Conservation (phyloP, 2,329 filamentous ascomycete genomes). For the Aureobasidium subglaciale region DNA sequence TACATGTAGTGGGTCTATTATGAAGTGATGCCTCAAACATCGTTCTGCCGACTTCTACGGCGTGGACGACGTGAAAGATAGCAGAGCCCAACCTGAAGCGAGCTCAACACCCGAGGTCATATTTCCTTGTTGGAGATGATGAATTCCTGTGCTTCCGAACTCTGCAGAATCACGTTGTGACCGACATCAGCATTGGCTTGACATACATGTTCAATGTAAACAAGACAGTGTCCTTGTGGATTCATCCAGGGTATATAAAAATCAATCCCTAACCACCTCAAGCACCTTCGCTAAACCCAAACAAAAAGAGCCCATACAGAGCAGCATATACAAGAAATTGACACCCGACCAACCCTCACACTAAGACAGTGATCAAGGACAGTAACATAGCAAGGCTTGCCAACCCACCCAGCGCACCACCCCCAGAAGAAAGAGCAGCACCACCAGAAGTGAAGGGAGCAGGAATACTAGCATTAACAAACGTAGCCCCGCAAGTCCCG, state of each 20-base stretch:
- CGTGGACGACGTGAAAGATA: no score
- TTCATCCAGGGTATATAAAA: background rate
- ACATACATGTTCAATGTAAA: no score
- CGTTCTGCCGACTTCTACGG: no score
- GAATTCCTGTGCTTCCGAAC: no score
- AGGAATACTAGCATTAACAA: background rate
- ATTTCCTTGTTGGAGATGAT: no score
- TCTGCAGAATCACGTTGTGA: no score
- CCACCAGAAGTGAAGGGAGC: background rate
- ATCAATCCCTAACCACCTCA: background rate
- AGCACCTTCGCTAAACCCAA: background rate
- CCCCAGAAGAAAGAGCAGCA: background rate
- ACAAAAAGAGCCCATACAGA: background rate
- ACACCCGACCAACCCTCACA: background rate
- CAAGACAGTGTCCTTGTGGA: no score
- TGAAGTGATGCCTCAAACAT: no score
- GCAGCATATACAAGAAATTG: background rate
- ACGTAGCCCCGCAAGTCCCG: constrained; percentile 44
- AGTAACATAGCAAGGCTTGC: background rate
- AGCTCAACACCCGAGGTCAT: no score
- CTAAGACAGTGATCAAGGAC: background rate
- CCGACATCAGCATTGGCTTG: no score
- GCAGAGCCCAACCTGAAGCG: no score
- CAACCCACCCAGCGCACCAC: background rate
- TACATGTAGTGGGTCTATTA: no score